Percentiles rank a stretch among this genome's conserved stretches.
Evolutionary conservation across 345 rosid species (phyloP).

Genomic region (Populus simonii): DNA sequence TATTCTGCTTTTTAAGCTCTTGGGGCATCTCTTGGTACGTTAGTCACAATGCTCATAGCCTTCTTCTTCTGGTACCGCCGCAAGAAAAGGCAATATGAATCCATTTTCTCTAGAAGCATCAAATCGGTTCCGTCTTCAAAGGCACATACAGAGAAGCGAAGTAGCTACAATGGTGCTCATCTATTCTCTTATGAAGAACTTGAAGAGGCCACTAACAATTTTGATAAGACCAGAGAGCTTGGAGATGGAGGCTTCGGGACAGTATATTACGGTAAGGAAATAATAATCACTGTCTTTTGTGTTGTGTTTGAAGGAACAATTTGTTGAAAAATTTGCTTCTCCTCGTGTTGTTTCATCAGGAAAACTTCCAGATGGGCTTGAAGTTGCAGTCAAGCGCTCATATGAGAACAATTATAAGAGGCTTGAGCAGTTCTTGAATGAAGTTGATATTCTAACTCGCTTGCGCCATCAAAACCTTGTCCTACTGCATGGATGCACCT

Average conservation of each 20-base stretch:
- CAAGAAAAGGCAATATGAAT: conserved; percentile 32
- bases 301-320: neutral
- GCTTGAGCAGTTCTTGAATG: conserved; percentile 80
- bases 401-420: conserved; percentile 73
- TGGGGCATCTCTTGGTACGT: conserved; percentile 15
- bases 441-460: conserved; percentile 63
- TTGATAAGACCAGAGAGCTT: conserved; percentile 64
- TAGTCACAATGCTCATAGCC: neutral
- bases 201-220: conserved; percentile 60
- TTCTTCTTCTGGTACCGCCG: conserved; percentile 25
- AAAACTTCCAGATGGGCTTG: conserved; percentile 69
- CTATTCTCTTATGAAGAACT: conserved; percentile 67
- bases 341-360: conserved; percentile 29
- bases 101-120: conserved; percentile 31
- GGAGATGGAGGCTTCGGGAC: conserved; percentile 97
- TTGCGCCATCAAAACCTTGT: conserved; percentile 76
- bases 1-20: conserved; percentile 26
- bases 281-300: no score
- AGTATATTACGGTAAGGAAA: conserved; percentile 64
- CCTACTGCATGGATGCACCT: conserved; percentile 77
- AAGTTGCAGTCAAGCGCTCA: conserved; percentile 81
- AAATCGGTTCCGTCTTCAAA: conserved; percentile 40
- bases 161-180: conserved; percentile 39
- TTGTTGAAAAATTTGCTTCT: neutral
- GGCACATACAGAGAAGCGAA: conserved; percentile 47